A percentile compares a stretch with the other conserved stretches of the same genome.
Evolutionary conservation across 345 rosid species (phyloP).

Genomic region (Cardamine resedifolia): DNA sequence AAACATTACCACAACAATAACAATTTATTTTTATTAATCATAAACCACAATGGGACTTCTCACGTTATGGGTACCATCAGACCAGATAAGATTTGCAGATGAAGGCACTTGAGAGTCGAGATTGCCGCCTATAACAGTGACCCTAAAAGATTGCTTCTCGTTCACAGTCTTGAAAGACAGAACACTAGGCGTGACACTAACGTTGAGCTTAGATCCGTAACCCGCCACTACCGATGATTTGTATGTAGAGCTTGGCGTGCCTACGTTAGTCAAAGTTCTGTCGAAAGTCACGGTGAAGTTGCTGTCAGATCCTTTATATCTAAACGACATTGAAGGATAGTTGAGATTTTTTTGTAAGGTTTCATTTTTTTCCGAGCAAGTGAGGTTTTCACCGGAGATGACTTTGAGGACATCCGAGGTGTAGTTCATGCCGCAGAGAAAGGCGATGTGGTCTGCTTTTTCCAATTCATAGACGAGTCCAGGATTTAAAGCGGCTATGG

Average conservation of each 20-base stretch:
- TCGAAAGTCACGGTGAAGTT: conserved; percentile 35
- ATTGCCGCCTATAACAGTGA: conserved; percentile 32
- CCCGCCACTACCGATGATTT: conserved; percentile 22
- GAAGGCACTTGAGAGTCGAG: background rate
- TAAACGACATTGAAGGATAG: conserved; percentile 25
- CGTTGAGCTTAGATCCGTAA: conserved; percentile 3
- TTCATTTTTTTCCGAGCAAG: conserved; percentile 32
- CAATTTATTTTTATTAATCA: background rate
- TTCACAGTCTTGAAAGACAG: conserved; percentile 39
- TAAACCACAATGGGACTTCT: conserved; percentile 40
- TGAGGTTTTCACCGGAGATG: conserved; percentile 38
- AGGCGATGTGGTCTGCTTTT: conserved; percentile 32
- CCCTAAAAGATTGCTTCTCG: conserved; percentile 45
- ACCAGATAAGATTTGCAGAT: conserved; percentile 40
- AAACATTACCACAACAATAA: background rate
- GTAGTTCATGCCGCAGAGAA: conserved; percentile 36
- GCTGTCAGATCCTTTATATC: background rate
- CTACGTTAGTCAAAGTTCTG: conserved; percentile 61
- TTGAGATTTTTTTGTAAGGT: conserved; percentile 16
- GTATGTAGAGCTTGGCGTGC: conserved; percentile 46
- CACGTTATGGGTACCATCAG: conserved; percentile 33
- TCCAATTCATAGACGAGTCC: conserved; percentile 38
- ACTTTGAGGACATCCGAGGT: background rate
- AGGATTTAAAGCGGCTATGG: conserved; percentile 35
- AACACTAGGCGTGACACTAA: conserved; percentile 45